Evolutionary conservation across 2,329 filamentous ascomycete species (phyloP).

Genomic region (Exophiala sideris): DNA sequence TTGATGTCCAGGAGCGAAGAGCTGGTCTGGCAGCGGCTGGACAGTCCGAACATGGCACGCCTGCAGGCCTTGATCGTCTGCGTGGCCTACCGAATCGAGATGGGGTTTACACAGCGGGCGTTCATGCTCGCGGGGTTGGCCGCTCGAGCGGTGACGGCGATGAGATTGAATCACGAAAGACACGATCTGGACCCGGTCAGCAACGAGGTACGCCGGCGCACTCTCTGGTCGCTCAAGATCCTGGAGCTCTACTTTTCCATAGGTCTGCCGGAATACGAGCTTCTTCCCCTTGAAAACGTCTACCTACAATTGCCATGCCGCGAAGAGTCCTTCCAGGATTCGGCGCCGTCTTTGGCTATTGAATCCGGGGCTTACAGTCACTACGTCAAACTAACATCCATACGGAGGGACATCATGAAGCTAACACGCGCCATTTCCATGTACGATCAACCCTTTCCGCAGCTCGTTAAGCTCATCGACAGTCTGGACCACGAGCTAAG

Average conservation of each 20-base stretch:
- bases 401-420: slow-evolving; percentile 1
- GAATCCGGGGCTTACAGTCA: not conserved
- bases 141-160: not conserved
- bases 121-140: slow-evolving; percentile 1
- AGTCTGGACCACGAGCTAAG: not conserved
- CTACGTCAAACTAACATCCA: not conserved
- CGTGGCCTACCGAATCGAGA: not conserved
- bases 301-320: not conserved
- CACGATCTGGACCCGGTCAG: slow-evolving; percentile 1
- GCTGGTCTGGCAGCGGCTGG: not conserved
- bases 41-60: not conserved
- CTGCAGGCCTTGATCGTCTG: not conserved
- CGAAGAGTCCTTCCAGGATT: not conserved
- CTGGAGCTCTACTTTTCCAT: slow-evolving; percentile 1
- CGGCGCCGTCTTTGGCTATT: too few species aligned
- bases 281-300: not conserved
- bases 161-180: slow-evolving; percentile 1
- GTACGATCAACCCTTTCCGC: not conserved
- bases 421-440: not conserved
- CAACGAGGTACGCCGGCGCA: slow-evolving; percentile 2
- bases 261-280: not conserved
- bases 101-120: not conserved
- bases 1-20: not conserved
- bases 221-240: slow-evolving; percentile 1
- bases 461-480: not conserved